A percentile compares a stretch with the other conserved stretches of the same genome.
Evolutionary conservation across 305 asterid species (phyloP).

Genomic region (Solanum hybrid): DNA sequence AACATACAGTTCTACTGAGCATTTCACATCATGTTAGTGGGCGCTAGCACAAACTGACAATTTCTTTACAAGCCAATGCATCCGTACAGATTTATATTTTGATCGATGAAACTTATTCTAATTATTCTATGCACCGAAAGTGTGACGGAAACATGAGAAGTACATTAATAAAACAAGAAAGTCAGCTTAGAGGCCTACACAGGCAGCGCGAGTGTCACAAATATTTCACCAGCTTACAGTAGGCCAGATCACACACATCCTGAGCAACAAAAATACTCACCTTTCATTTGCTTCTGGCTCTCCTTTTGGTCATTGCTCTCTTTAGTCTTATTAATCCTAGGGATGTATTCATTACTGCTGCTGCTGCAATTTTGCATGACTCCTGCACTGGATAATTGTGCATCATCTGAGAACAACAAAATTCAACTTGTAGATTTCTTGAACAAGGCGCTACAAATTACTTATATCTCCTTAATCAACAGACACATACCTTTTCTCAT

Average conservation of each 20-base stretch:
- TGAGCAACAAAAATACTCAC: slow-evolving; percentile 22
- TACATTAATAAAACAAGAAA: background rate
- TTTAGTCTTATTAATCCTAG: slow-evolving; percentile 24
- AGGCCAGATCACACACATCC: background rate
- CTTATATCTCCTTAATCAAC: background rate
- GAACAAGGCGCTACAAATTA: background rate
- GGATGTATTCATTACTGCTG: slow-evolving; percentile 56
- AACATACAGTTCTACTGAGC: background rate
- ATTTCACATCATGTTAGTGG: background rate
- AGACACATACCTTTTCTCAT: slow-evolving; percentile 37
- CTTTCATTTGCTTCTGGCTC: slow-evolving; percentile 33
- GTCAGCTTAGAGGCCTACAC: background rate
- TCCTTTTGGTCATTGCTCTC: slow-evolving; percentile 30
- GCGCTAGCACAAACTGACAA: background rate
- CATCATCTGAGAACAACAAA: slow-evolving; percentile 38
- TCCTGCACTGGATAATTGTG: slow-evolving; percentile 20
- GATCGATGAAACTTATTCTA: background rate
- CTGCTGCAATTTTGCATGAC: slow-evolving; percentile 38
- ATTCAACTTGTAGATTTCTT: background rate
- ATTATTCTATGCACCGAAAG: background rate
- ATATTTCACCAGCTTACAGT: background rate
- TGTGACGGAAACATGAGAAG: background rate
- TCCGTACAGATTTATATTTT: background rate
- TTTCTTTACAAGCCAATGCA: background rate
- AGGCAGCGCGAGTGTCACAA: background rate